Conservation (phyloP, 495 filamentous ascomycete genomes). For the Xylaria intraflava region DNA sequence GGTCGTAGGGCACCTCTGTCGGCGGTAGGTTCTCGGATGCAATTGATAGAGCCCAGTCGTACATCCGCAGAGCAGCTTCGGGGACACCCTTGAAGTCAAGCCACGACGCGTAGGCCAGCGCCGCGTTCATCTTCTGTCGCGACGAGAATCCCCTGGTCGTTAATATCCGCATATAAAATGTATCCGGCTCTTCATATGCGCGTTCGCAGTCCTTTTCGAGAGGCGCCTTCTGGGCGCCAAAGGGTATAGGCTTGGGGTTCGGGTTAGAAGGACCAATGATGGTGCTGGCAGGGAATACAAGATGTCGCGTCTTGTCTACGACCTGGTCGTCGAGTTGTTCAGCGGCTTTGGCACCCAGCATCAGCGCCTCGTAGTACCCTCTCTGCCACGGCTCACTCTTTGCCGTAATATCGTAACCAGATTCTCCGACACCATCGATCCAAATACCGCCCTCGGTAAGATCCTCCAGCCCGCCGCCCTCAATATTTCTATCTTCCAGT, state of each 20-base stretch:
- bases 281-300: conserved; percentile 60
- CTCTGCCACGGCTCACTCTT: conserved; percentile 77
- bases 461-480: conserved; percentile 58
- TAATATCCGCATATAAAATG: conserved; percentile 70
- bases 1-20: conserved; percentile 46
- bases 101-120: conserved; percentile 74
- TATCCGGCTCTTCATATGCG: conserved; percentile 57
- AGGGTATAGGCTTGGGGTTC: conserved; percentile 62
- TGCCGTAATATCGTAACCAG: conserved; percentile 53
- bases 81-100: conserved; percentile 65
- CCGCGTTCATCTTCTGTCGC: conserved; percentile 69
- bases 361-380: conserved; percentile 73
- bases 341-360: conserved; percentile 66
- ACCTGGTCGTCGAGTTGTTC: conserved; percentile 77
- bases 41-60: conserved; percentile 64
- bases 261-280: conserved; percentile 80
- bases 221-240: conserved; percentile 49
- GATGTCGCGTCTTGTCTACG: conserved; percentile 54
- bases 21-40: conserved; percentile 47
- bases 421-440: conserved; percentile 40
- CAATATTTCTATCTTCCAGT: conserved; percentile 56
- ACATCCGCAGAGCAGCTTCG: conserved; percentile 59
- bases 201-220: conserved; percentile 64
- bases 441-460: conserved; percentile 29
- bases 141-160: conserved; percentile 68